A percentile compares a stretch with the other conserved stretches of the same genome.
phyloP scores from a whole-genome alignment of 179 eudicot genomes.

The Beta lomatogona region DNA sequence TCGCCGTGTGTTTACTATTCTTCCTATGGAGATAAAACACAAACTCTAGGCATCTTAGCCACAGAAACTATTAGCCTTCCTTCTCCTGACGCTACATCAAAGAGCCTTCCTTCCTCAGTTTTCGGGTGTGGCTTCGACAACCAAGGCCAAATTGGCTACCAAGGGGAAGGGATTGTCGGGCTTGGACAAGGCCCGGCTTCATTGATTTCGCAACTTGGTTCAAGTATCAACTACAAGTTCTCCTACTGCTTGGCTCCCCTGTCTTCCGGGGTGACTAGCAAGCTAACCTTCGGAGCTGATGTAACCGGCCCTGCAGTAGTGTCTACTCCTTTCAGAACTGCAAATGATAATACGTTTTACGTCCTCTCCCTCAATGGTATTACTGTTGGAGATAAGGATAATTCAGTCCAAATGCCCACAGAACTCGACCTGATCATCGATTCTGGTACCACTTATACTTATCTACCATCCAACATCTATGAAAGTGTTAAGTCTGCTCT shows the following conservation, averaged over 20 bases:
- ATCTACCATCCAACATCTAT: conserved; percentile 19
- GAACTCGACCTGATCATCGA: too few species aligned
- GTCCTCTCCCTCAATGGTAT: too few species aligned
- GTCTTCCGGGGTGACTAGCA: conserved; percentile 23
- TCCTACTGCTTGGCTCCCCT: conserved; percentile 48
- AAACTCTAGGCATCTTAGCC: conserved; percentile 37
- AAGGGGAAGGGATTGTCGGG: conserved; percentile 54
- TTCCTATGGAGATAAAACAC: conserved; percentile 38
- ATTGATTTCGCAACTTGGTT: conserved; percentile 41
- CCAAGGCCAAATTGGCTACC: conserved; percentile 25
- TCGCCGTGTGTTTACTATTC: conserved; percentile 17
- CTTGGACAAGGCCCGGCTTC: conserved; percentile 53
- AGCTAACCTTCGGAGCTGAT: conserved; percentile 45
- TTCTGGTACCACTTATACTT: too few species aligned
- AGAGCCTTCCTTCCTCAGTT: conserved; percentile 14
- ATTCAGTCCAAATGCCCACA: too few species aligned
- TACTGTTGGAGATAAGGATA: too few species aligned
- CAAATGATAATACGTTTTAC: conserved; percentile 11
- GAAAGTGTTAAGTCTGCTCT: too few species aligned
- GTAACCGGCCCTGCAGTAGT: conserved; percentile 42
- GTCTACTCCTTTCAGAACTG: conserved; percentile 42
- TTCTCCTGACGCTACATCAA: conserved; percentile 7
- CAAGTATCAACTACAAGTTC: conserved; percentile 37
- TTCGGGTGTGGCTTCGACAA: conserved; percentile 58
- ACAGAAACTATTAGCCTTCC: conserved; percentile 49